Conservation (phyloP, 371 early-diverging fungal genomes). For the Choanephora cucurbitarum region DNA sequence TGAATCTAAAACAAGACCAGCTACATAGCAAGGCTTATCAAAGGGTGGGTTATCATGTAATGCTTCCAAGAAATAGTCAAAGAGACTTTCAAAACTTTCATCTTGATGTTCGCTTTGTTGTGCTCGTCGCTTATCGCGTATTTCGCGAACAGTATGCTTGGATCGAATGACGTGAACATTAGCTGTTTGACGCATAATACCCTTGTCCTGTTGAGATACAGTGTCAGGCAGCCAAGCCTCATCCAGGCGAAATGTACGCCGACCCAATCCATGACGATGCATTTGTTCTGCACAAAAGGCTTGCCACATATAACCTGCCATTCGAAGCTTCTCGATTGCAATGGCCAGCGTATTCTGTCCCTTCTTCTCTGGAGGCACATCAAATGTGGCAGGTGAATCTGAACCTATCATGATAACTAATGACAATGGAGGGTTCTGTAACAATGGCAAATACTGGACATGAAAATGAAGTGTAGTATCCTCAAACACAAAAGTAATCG, state of each 20-base stretch:
- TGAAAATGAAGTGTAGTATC: conserved; percentile 20
- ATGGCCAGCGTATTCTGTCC: conserved; percentile 49
- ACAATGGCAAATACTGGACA: conserved; percentile 55
- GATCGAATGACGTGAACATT: conserved; percentile 60
- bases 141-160: conserved; percentile 49
- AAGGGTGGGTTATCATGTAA: conserved; percentile 45
- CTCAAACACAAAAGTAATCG: conserved; percentile 44
- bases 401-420: conserved; percentile 60
- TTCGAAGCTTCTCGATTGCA: conserved; percentile 57
- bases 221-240: conserved; percentile 59
- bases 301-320: conserved; percentile 75
- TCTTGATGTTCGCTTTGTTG: conserved; percentile 56
- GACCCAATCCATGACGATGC: conserved; percentile 54
- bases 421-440: conserved; percentile 61
- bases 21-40: conserved; percentile 47
- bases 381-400: conserved; percentile 61
- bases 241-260: conserved; percentile 69
- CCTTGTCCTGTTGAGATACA: conserved; percentile 38
- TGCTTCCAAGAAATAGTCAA: conserved; percentile 49
- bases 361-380: conserved; percentile 56
- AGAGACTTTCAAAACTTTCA: conserved; percentile 30
- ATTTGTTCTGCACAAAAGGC: conserved; percentile 74
- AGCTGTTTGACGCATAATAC: conserved; percentile 50
- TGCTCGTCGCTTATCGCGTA: conserved; percentile 57
- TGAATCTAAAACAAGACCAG: conserved; percentile 59